Base-by-base conservation (phyloP, 1,284 basidiomycete species). In the Ustanciosporium gigantosporum region DNA sequence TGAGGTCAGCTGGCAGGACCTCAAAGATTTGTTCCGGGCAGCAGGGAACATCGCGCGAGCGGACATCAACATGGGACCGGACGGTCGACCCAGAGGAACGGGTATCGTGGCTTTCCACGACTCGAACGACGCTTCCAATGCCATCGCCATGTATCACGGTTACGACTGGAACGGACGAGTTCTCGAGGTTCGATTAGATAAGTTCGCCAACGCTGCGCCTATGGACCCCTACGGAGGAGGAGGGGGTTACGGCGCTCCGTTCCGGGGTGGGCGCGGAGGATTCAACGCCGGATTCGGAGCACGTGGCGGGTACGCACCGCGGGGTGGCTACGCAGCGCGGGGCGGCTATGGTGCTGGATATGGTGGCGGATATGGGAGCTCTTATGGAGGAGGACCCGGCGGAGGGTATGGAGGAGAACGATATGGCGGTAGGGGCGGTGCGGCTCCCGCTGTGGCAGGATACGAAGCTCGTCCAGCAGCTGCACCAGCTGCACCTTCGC, bases 1-100 rank as follows among this genome's bases (percentile, higher is more conserved):
- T 74, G 90, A 92, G 79, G 91, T 91, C 24, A 91, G 91, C 31
- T 98, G 94, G 94, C 94, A 98, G 79, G 94, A 98, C 77, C 82
- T 98, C 51, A 98, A 97, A 79, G 93, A 97, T 78, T 82, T 97
- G 24, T 96, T 97, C 86, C 86, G 93, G 46, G 86, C 89, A 24
- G 90, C 93, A 31, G 93, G 94, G 21, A 90, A 89, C 74, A 91
- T 96, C 69, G 85, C 95, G 55, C 86, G 93, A 31, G 91, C 94
- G 46, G 93, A 98, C 77, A 88, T 96, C 70, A 91, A 92, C 71
- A 88, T 92, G 68, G 88, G 87, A 51, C 86, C 86, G 16, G 92
- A 97, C 79, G 94, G 94, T 15, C 84, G 88, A 15, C 89, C 92
- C 24, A 95, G 94, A 79, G 93, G 93, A 11, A 73, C 70, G 2